Evolutionary conservation across 73 alveolate species (phyloP).

Genomic region (Stentor roeselii): DNA sequence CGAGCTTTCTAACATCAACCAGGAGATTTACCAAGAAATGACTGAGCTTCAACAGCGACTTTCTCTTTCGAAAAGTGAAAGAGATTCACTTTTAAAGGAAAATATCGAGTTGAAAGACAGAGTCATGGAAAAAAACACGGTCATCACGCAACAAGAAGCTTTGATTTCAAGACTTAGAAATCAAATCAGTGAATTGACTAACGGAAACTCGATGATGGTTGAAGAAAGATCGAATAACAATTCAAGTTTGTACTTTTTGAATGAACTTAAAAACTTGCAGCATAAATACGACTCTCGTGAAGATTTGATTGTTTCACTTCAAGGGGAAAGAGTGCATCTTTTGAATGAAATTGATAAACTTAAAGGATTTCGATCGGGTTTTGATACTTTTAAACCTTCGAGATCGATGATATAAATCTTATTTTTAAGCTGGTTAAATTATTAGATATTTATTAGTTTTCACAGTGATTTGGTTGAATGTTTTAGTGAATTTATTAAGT

Average conservation of each 20-base stretch:
- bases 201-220: background rate
- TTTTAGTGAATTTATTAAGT: too few relatives aligned
- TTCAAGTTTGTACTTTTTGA: background rate
- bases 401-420: too few relatives aligned
- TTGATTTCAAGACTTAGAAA: background rate
- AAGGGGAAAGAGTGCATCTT: conserved; percentile 14
- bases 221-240: background rate
- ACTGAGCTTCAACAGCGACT: background rate
- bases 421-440: too few relatives aligned
- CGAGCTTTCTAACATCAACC: background rate
- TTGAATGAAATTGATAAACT: background rate
- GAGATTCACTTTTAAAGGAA: background rate
- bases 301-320: background rate
- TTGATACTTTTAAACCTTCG: too few relatives aligned
- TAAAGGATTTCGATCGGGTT: too few relatives aligned
- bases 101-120: background rate
- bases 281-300: conserved; percentile 13
- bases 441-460: too few relatives aligned
- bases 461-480: background rate
- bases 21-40: background rate
- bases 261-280: conserved; percentile 1
- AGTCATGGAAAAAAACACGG: background rate
- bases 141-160: background rate
- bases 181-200: background rate
- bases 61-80: background rate